Base-by-base conservation (phyloP, 306 rosid species). In the Castanea crenata region DNA sequence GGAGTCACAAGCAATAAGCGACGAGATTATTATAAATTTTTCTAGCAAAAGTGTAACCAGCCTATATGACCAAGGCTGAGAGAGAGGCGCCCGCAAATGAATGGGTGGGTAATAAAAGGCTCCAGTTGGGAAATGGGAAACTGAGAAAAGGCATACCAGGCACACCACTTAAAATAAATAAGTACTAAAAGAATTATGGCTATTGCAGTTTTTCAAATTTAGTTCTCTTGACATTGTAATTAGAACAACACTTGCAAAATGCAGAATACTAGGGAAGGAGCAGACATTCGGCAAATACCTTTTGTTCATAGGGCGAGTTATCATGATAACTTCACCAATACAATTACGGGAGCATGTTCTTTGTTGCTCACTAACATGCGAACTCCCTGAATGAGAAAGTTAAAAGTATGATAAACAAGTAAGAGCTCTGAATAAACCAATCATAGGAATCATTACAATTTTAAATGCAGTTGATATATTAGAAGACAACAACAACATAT, bases 301-400 rank as follows among this genome's bases (percentile, higher is more conserved):
- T 71, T 69, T 87, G 72, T 75, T 81, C 61, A 41, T 86, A 41
- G 85, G 89, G 73, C 86, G 85, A 75, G 76, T 88, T 64, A 94
- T 81, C 87, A 82, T 85, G 74, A 94, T 81, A 80, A 94, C 86
- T 90, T 91, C 91, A 81, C 90, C 91, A 78, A 92, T 83, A 85
- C 97, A 94, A 89, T 88, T 87, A 80, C 65, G 78, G 52, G 74
- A 68, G 86, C 82, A 82, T 69, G 69, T 46, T 77, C 58, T 75
- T 73, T 31, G 73, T 75, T 75, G 87, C 38, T 80, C 78, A 79
- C 49, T 74, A 77, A 68, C 85, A 74, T 35, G 77, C 21, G 89
- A 85, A 82, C 84, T 89, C 78, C 97, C 97, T 91, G 82, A 55
- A 20, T 12, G 41, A 59, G 59, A 77, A 76, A 73, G 71, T 52